Percentiles rank a stretch among this genome's conserved stretches.
Conservation (phyloP, 1,139 yeast species). For the Kodamaea ohmeri region DNA sequence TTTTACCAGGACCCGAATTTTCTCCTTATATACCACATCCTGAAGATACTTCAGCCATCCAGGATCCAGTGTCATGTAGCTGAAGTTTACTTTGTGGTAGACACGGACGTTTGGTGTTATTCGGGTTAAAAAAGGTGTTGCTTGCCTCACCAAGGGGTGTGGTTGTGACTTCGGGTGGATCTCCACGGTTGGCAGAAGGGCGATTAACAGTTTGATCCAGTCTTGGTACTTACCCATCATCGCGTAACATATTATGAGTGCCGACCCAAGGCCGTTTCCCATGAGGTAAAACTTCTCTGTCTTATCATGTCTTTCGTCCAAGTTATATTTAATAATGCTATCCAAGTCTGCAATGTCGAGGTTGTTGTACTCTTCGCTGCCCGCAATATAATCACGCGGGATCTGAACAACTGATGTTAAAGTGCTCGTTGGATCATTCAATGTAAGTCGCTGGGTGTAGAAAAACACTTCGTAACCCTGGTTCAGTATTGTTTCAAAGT, state of each 20-base stretch:
- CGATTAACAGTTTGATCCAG: slow-evolving; percentile 53
- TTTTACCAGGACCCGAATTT: slow-evolving; percentile 42
- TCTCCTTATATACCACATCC: slow-evolving; percentile 27
- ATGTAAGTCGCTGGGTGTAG: slow-evolving; percentile 64
- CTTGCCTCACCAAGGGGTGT: slow-evolving; percentile 39
- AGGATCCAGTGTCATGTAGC: slow-evolving; percentile 55
- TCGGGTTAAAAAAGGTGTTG: slow-evolving; percentile 48
- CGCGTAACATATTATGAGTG: slow-evolving; percentile 70
- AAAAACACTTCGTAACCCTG: slow-evolving; percentile 72
- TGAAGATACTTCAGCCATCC: slow-evolving; percentile 46
- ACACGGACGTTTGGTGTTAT: slow-evolving; percentile 54
- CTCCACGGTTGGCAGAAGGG: slow-evolving; percentile 65
- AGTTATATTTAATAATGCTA: slow-evolving; percentile 48
- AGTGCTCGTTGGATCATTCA: slow-evolving; percentile 7
- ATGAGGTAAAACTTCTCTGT: slow-evolving; percentile 53
- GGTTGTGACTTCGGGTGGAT: slow-evolving; percentile 63
- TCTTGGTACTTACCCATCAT: slow-evolving; percentile 61
- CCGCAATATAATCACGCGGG: slow-evolving; percentile 57
- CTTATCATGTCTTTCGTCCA: slow-evolving; percentile 23
- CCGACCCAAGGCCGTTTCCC: slow-evolving; percentile 99
- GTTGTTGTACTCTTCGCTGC: slow-evolving; percentile 17
- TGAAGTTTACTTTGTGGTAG: slow-evolving; percentile 54
- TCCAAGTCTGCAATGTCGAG: slow-evolving; percentile 69
- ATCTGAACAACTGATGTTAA: slow-evolving; percentile 77
- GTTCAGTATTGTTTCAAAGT: slow-evolving; percentile 56